Evolutionary conservation across 192 early-diverging fungal genomes (phyloP), one percentile per base, ranked within the genome.

Genomic region (Coemansia sp.): DNA sequence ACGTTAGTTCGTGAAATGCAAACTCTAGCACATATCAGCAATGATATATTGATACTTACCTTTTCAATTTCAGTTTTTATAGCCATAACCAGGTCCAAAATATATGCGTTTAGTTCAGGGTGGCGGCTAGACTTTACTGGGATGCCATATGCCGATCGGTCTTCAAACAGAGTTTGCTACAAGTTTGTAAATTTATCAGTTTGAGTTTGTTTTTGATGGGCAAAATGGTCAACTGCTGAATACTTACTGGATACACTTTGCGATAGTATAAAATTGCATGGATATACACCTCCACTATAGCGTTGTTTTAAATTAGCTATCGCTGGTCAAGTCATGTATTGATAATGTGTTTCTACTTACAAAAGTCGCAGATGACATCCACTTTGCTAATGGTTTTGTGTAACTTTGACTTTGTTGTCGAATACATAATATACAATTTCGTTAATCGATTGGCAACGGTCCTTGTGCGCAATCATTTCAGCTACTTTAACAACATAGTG

Each of bases 111-210:
- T 38, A 86, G 74, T 59, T 71, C 79, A 5, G 84, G 84, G 60
- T 86, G 82, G 35, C 69, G 64, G 23, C 76, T 77, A 57, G 76
- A 76, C 38, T 84, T 75, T 47, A 86, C 84, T 6, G 82, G 76
- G 12, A 82, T 67, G 19, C 82, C 75, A 43, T 76, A 82, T 17
- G 80, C 81, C 27, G 69, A 65, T 15, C 74, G 68, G 38, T 64
- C 66, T 29, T 67, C 79, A 66, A 86, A 86, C 49, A 83, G 57
- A 38, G 71, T 39, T 15, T 64, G 59, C 76, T 78, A 78, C 51
- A 51, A 19, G 6, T 1, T n/a, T 15, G 14, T 11, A 4, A 43
- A 43, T 2, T n/a, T 11, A 15, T 43, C 4, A 43, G 41, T n/a
- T 15, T n/a, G 15, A n/a, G 14, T 2, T 43, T 9, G 14, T 3